Evolutionary conservation across 2,329 filamentous ascomycete species (phyloP), one percentile per base, ranked within the genome.

Genomic region (Xylaria polymorpha): DNA sequence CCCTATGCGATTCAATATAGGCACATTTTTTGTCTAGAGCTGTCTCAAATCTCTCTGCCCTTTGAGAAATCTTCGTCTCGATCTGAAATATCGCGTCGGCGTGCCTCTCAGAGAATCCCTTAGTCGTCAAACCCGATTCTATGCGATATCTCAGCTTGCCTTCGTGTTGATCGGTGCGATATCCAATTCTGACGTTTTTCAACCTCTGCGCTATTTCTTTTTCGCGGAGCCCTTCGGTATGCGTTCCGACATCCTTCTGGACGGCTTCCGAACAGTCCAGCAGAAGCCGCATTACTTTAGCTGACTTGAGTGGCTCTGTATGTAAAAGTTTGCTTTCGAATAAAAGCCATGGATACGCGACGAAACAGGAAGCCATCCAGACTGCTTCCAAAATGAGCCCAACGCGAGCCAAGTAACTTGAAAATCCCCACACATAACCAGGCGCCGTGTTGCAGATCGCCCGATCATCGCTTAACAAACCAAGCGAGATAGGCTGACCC

Each of bases 401-500:
- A 4, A 48, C 4, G 20, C 12, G 20, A 25, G 46, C 5, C 7
- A 48, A 25, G 8, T 48, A 48, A 6, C 46, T 25, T 48, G 46
- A 48, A 8, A 48, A 48, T 48, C 46, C 46, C 46, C 46, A 25
- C 46, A 48, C 46, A 22, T 48, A 48, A 7, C 46, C 46, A 15
- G 46, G 46, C 0, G 46, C 46, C 12, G 46, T 48, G 20, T 25
- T 25, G 7, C 46, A 48, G 46, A 48, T 48, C 20, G 20, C 44
- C 20, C 10, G 10, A 14, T 48, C 12, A 7, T 25, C 46, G 14
- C 12, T 48, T 15, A 25, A 20, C 5, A 48, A 25, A 7, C 4
- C 10, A 25, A 48, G 46, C 7, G 20, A 48, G 20, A 48, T 48
- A 14, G 46, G 46, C 14, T 48, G 20, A 7, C 46, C 46, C 20